Conservation (phyloP, 2,329 filamentous ascomycete genomes). For the Coniochaeta sp. region DNA sequence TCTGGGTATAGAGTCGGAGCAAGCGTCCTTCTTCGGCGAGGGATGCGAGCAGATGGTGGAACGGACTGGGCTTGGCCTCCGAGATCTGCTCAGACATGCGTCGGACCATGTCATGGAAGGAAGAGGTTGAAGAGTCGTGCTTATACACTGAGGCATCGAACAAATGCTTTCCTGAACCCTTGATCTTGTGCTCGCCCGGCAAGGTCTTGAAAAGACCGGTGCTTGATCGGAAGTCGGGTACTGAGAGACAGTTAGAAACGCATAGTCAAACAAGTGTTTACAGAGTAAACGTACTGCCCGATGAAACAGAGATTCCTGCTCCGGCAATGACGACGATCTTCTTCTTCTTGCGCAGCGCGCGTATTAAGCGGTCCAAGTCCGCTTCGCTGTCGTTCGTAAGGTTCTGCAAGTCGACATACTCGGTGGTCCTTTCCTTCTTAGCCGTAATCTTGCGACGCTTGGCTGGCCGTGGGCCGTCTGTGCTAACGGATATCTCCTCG, state of each 20-base stretch:
- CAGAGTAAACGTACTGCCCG: slow-evolving; percentile 61
- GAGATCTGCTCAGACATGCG: slow-evolving; percentile 74
- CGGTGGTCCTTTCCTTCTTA: slow-evolving; percentile 64
- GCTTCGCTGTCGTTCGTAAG: slow-evolving; percentile 42
- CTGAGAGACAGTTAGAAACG: slow-evolving; percentile 30
- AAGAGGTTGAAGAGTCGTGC: slow-evolving; percentile 78
- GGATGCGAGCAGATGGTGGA: slow-evolving; percentile 90
- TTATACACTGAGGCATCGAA: slow-evolving; percentile 98
- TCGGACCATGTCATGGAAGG: slow-evolving; percentile 95
- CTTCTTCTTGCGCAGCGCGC: slow-evolving; percentile 76
- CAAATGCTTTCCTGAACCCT: slow-evolving; percentile 86
- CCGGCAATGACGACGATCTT: slow-evolving; percentile 97
- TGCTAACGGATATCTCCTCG: slow-evolving; percentile 30
- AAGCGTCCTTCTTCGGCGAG: slow-evolving; percentile 81
- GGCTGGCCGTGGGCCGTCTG: slow-evolving; percentile 58
- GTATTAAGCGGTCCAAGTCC: slow-evolving; percentile 65
- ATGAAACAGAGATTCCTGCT: slow-evolving; percentile 93
- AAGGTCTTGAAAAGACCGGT: slow-evolving; percentile 83
- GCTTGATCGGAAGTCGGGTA: slow-evolving; percentile 93
- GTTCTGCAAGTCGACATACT: slow-evolving; percentile 64
- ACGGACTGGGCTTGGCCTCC: slow-evolving; percentile 72
- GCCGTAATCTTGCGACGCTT: slow-evolving; percentile 68
- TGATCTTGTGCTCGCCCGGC: slow-evolving; percentile 81
- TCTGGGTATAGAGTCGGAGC: slow-evolving; percentile 89
- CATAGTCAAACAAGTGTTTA: not conserved